A percentile compares a stretch with the other conserved stretches of the same genome.
Conservation (phyloP, 108 stramenopile genomes). For the Craspedostauros australis region DNA sequence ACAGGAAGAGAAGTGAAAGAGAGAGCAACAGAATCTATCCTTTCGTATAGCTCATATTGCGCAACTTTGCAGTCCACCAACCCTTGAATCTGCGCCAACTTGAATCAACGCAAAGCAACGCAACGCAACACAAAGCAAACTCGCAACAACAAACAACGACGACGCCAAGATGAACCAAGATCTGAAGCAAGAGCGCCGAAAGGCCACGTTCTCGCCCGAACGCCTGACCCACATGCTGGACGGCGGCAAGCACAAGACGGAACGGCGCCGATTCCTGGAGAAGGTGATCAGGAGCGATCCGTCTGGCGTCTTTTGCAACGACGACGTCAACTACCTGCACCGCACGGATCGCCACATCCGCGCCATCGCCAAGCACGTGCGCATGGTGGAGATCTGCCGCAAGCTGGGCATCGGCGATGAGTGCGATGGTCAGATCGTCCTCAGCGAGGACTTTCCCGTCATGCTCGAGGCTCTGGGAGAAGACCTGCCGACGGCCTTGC, state of each 20-base stretch:
- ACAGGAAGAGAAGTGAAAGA: too few relatives aligned
- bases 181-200: slow-evolving; percentile 49
- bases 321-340: slow-evolving; percentile 71
- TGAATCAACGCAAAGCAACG: too few relatives aligned
- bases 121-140: too few relatives aligned
- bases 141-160: background rate
- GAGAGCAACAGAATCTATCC: too few relatives aligned
- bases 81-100: too few relatives aligned
- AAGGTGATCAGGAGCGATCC: slow-evolving; percentile 57
- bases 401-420: slow-evolving; percentile 54
- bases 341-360: slow-evolving; percentile 75
- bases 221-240: slow-evolving; percentile 72
- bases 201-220: slow-evolving; percentile 51
- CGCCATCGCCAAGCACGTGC: slow-evolving; percentile 74
- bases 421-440: slow-evolving; percentile 50
- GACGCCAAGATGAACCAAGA: slow-evolving; percentile 39
- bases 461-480: slow-evolving; percentile 62
- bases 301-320: slow-evolving; percentile 59
- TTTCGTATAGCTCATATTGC: too few relatives aligned
- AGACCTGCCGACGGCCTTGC: slow-evolving; percentile 72
- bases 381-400: slow-evolving; percentile 78
- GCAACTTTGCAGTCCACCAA: too few relatives aligned
- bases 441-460: slow-evolving; percentile 45
- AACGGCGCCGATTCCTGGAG: slow-evolving; percentile 63
- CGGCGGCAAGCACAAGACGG: slow-evolving; percentile 32